Conservation (phyloP, 139 green algal genomes). For the Picochlorum sp. region DNA sequence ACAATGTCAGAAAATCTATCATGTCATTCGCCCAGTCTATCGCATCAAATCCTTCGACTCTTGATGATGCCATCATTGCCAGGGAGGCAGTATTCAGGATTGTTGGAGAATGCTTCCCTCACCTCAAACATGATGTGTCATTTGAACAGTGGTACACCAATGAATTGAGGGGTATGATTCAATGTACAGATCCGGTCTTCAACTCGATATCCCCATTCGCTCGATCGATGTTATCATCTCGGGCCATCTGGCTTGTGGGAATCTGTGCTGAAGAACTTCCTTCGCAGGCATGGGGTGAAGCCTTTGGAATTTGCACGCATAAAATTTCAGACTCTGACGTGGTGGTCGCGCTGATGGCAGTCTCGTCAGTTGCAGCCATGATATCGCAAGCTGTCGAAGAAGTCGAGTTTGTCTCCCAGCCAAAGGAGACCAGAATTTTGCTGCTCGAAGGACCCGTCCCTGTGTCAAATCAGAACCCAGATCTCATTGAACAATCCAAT, state of each 20-base stretch:
- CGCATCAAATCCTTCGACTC: too few species aligned
- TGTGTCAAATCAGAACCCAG: not conserved
- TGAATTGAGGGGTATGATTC: conserved; percentile 50
- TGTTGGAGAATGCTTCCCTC: conserved; percentile 65
- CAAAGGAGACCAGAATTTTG: conserved; percentile 7
- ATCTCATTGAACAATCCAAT: conserved; percentile 5
- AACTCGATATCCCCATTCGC: conserved; percentile 14
- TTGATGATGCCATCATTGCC: conserved; percentile 38
- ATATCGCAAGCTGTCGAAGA: conserved; percentile 53
- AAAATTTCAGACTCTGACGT: conserved; percentile 47
- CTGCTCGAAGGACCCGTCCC: conserved; percentile 13
- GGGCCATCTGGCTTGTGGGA: conserved; percentile 68
- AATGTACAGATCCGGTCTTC: not conserved
- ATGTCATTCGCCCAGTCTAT: conserved; percentile 25
- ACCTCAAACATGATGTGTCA: conserved; percentile 46
- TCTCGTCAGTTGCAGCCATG: conserved; percentile 44
- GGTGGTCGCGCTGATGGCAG: conserved; percentile 53
- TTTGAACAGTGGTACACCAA: conserved; percentile 56
- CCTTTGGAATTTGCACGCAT: conserved; percentile 33
- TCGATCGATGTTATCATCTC: conserved; percentile 37
- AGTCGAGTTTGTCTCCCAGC: conserved; percentile 27
- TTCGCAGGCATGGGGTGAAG: conserved; percentile 36
- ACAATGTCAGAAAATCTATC: conserved; percentile 39
- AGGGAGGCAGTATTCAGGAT: conserved; percentile 57
- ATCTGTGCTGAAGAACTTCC: conserved; percentile 55